Conservation (phyloP, 1,284 basidiomycete genomes). For the Tremellales sp. region DNA sequence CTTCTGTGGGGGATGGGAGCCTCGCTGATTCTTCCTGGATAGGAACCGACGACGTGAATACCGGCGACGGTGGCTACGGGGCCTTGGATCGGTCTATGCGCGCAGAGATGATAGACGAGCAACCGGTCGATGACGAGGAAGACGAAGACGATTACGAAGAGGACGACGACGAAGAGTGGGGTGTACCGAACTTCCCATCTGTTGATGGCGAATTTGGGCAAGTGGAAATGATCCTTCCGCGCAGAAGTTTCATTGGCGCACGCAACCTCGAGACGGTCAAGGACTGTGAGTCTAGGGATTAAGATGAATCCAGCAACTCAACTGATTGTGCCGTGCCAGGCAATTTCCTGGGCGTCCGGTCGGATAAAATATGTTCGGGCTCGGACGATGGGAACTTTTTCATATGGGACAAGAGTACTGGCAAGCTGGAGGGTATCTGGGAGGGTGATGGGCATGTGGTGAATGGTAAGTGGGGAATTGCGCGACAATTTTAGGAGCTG, state of each 20-base stretch:
- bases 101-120: conserved; percentile 48
- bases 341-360: conserved; percentile 73
- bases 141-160: conserved; percentile 20
- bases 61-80: conserved; percentile 47
- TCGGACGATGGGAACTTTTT: conserved; percentile 76
- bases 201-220: conserved; percentile 23
- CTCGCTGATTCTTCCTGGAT: conserved; percentile 51
- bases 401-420: conserved; percentile 72
- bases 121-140: conserved; percentile 30
- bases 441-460: conserved; percentile 79
- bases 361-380: conserved; percentile 78
- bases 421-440: conserved; percentile 66
- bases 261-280: conserved; percentile 85
- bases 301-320: neutral
- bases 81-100: conserved; percentile 54
- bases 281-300: conserved; percentile 62
- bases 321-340: conserved; percentile 52
- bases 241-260: conserved; percentile 64
- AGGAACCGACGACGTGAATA: conserved; percentile 57
- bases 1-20: conserved; percentile 6
- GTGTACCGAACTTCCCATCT: conserved; percentile 4
- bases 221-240: conserved; percentile 66
- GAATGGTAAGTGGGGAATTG: conserved; percentile 60
- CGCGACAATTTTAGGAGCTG: neutral
- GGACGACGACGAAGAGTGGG: conserved; percentile 25